Conservation (phyloP, 179 eudicot genomes). For the Silene coronaria region DNA sequence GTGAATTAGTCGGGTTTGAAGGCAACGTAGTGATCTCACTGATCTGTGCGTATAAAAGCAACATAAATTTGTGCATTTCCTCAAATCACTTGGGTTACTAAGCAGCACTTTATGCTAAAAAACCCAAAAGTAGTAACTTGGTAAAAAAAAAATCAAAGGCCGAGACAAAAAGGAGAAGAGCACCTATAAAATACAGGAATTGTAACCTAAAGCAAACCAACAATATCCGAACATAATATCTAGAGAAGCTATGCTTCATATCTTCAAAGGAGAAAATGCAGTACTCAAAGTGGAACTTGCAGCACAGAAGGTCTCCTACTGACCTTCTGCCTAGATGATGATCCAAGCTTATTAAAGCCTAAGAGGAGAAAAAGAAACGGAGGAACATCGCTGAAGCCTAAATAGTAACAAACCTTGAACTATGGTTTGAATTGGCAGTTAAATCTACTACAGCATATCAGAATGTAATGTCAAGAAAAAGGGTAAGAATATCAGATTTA, state of each 20-base stretch:
- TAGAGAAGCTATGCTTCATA: background rate
- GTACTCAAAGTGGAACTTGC: background rate
- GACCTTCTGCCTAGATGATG: background rate
- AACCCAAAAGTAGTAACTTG: background rate
- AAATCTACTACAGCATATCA: constrained; percentile 1
- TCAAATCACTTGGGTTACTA: background rate
- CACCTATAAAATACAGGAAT: background rate
- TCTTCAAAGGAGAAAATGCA: background rate
- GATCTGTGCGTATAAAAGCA: background rate
- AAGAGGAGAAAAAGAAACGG: background rate
- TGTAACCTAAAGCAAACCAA: background rate
- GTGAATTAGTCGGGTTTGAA: background rate
- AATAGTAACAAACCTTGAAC: background rate
- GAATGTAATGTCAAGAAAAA: background rate
- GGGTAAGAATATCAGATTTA: background rate
- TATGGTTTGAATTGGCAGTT: background rate
- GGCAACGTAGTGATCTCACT: background rate
- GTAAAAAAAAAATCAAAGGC: background rate
- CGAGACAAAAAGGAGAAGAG: background rate
- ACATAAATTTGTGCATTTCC: background rate
- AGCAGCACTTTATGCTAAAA: background rate
- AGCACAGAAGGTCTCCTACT: background rate
- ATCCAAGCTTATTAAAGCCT: no score
- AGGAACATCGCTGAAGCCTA: background rate
- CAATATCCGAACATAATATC: background rate